Evolutionary conservation across 2,329 filamentous ascomycete genomes (phyloP), one percentile per base, ranked within the genome.

Genomic region (Cadophora malorum): DNA sequence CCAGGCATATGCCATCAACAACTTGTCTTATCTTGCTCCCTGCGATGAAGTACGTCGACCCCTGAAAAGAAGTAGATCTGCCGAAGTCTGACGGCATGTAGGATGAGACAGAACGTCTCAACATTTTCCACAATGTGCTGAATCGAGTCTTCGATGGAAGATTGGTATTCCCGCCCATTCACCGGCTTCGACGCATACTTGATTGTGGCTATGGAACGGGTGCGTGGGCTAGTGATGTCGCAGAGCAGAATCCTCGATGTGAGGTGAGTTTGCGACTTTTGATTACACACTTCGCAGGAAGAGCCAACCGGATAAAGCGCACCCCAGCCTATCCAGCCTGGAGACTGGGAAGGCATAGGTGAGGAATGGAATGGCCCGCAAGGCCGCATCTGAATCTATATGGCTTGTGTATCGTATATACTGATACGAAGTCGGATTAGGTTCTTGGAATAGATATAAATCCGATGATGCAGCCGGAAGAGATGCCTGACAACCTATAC

Each of bases 131-230:
- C 76, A 80, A 81, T 53, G 83, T 91, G 23, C 84, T 93, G 71
- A 84, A 81, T 69, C 83, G 80, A 71, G 81, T 91, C 63, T 92
- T 93, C 76, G 89, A 93, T 71, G 81, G 85, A 67, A 84, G 88
- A 71, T 81, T 91, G 31, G 85, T 93, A 74, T 92, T 93, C 69
- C 90, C 91, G n/a, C 89, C 89, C 6, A 80, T 92, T 60, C 79
- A 77, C 55, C 80, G 82, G 33, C 85, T 86, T 14, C 45, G 81
- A 72, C 85, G 84, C 74, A 84, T 93, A 52, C 82, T 94, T 33
- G 91, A 94, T 67, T 93, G 90, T 73, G 91, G 91, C 0, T 91
- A 88, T 78, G 91, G 91, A 50, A 84, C 88, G n/a, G 90, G 84
- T 50, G 83, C 87, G 59, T 94, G 91, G 91, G 90, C 90, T 25